These are phyloP conservation scores for Camptophora hylomeconis DNA, from an alignment of 2,329 filamentous ascomycete species.

Conservation along the genomic window DNA sequence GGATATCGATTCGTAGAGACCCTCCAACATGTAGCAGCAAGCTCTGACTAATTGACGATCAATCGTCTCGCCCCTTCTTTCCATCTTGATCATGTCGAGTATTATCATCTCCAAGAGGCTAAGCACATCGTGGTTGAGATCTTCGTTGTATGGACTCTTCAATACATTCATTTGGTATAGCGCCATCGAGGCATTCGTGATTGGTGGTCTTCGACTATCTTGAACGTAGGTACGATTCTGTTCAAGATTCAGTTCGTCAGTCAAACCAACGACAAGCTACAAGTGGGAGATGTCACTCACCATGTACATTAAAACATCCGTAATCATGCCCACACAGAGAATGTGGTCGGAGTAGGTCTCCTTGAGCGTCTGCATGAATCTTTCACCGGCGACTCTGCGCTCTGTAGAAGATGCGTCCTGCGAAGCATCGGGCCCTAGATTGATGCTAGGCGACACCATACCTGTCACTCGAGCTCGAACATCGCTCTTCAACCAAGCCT, in stretches of 20 bases:
- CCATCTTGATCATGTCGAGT: slow-evolving; percentile 83
- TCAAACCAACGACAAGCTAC: slow-evolving; percentile 46
- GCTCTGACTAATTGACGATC: slow-evolving; percentile 71
- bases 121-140: slow-evolving; percentile 42
- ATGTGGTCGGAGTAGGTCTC: slow-evolving; percentile 81
- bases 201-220: slow-evolving; percentile 60
- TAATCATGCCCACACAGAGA: slow-evolving; percentile 89
- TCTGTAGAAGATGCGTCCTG: slow-evolving; percentile 56
- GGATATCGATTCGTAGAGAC: slow-evolving; percentile 66
- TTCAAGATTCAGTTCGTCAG: slow-evolving; percentile 67
- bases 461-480: slow-evolving; percentile 59
- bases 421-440: slow-evolving; percentile 38
- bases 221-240: slow-evolving; percentile 69
- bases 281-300: slow-evolving; percentile 25
- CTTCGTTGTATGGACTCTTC: slow-evolving; percentile 39
- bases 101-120: slow-evolving; percentile 69
- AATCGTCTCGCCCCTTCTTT: slow-evolving; percentile 78
- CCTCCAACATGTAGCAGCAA: slow-evolving; percentile 80
- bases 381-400: slow-evolving; percentile 66
- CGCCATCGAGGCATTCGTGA: slow-evolving; percentile 73
- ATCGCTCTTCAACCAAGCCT: slow-evolving; percentile 61
- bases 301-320: slow-evolving; percentile 95
- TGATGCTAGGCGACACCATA: slow-evolving; percentile 57
- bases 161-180: slow-evolving; percentile 82
- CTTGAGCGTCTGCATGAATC: slow-evolving; percentile 63